Percentiles rank a stretch among this genome's conserved stretches.
phyloP scores from a whole-genome alignment of 129 eudicot genomes.

The Saposhnikovia divaricata region DNA sequence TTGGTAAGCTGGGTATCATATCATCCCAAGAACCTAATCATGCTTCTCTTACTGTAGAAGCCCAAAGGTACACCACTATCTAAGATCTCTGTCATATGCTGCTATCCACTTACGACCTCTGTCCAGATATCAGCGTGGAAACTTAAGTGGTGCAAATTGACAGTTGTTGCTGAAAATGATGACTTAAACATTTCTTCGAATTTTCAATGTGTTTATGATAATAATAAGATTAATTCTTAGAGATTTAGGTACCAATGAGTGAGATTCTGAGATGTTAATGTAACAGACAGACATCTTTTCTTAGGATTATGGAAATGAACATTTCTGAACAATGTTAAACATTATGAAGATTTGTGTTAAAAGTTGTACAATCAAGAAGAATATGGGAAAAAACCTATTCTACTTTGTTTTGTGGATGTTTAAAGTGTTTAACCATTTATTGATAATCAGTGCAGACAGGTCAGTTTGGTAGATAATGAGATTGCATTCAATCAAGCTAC shows the following conservation, averaged over 20 bases:
- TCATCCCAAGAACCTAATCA: constrained; percentile 37
- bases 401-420: no score
- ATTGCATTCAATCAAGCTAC: constrained; percentile 62
- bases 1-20: constrained; percentile 28
- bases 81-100: not conserved
- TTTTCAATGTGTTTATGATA: constrained; percentile 26
- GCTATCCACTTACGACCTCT: not conserved
- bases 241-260: no score
- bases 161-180: not conserved
- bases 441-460: constrained; percentile 51
- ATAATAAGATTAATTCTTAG: not conserved
- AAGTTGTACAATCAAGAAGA: not conserved
- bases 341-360: not conserved
- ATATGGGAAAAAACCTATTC: not conserved
- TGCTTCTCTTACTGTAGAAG: constrained; percentile 38
- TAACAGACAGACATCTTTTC: not conserved
- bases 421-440: constrained; percentile 22
- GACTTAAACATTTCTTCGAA: not conserved
- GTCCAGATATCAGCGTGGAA: not conserved
- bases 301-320: not conserved
- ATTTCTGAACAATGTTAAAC: not conserved
- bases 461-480: constrained; percentile 60
- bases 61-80: constrained; percentile 39
- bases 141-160: not conserved
- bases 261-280: not conserved